Evolutionary conservation across 768 basidiomycete species (phyloP).

Genomic region (Russula abietina): DNA sequence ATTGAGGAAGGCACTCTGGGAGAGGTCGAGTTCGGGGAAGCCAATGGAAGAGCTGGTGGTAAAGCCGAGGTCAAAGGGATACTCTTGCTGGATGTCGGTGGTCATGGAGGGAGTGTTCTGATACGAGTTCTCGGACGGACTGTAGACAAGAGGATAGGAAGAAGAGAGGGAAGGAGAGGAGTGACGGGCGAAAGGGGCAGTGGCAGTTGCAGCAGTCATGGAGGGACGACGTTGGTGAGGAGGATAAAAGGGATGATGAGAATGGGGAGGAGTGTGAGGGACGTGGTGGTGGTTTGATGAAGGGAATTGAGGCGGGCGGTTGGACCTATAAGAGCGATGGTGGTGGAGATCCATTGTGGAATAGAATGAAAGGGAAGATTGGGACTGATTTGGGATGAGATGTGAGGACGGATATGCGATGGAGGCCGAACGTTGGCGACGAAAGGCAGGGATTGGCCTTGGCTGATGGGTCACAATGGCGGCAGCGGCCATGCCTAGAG

Average conservation of each 20-base stretch:
- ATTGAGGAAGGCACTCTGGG: conserved; percentile 15
- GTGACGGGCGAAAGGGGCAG: background rate
- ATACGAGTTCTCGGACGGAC: conserved; percentile 11
- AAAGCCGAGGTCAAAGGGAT: conserved; percentile 19
- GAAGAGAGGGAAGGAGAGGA: conserved; percentile 10
- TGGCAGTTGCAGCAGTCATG: conserved; percentile 10
- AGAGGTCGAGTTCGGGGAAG: conserved; percentile 16
- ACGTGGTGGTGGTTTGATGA: background rate
- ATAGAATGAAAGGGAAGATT: conserved; percentile 20
- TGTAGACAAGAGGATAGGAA: conserved; percentile 17
- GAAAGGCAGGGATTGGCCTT: conserved; percentile 18
- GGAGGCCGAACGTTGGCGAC: conserved; percentile 19
- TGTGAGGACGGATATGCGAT: conserved; percentile 12
- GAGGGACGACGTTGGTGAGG: background rate
- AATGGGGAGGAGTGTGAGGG: conserved; percentile 14
- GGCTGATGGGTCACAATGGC: conserved; percentile 18
- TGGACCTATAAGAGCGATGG: conserved; percentile 22
- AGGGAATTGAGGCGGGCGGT: conserved; percentile 15
- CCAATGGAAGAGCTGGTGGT: background rate
- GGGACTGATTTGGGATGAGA: conserved; percentile 14
- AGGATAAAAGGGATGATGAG: conserved; percentile 1
- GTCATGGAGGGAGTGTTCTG: conserved; percentile 6
- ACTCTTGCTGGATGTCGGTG: conserved; percentile 14
- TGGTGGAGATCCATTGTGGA: conserved; percentile 19
- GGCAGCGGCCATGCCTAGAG: conserved; percentile 17